phyloP scores from a whole-genome alignment of 192 early-diverging fungal genomes.

The Pilobolus umbonatus region DNA sequence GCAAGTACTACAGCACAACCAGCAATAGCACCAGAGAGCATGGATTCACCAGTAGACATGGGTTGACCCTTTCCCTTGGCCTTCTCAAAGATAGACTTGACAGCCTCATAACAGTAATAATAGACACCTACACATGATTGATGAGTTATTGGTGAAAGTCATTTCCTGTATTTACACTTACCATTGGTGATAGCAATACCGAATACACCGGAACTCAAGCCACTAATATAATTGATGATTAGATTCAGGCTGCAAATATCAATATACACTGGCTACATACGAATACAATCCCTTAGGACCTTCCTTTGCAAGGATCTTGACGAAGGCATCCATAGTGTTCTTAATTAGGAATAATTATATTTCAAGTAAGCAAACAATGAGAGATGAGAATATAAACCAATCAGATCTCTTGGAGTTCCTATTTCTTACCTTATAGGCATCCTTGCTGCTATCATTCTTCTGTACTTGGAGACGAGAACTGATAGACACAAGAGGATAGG shows the following conservation, averaged over 20 bases:
- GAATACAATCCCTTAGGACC: conserved; percentile 88
- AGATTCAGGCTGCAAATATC: background rate
- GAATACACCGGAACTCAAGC: conserved; percentile 91
- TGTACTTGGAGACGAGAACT: conserved; percentile 81
- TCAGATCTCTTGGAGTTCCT: background rate
- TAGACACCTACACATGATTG: conserved; percentile 35
- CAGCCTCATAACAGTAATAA: conserved; percentile 86
- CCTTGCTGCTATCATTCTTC: conserved; percentile 50
- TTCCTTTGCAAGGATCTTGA: conserved; percentile 87
- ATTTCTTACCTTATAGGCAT: conserved; percentile 54
- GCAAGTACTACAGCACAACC: conserved; percentile 75
- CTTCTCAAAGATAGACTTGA: conserved; percentile 80
- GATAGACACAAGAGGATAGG: conserved; percentile 84
- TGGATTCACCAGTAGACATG: conserved; percentile 85
- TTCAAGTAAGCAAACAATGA: background rate
- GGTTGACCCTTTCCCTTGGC: conserved; percentile 47
- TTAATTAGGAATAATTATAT: no score
- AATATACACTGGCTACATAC: conserved; percentile 42
- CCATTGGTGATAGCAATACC: conserved; percentile 96
- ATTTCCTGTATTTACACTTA: conserved; percentile 44
- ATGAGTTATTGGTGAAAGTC: background rate
- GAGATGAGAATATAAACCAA: background rate
- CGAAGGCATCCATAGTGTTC: conserved; percentile 68
- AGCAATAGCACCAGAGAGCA: conserved; percentile 91
- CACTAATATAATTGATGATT: conserved; percentile 45